Conservation (phyloP, 441 rosid species). For the Eruca vesicaria region DNA sequence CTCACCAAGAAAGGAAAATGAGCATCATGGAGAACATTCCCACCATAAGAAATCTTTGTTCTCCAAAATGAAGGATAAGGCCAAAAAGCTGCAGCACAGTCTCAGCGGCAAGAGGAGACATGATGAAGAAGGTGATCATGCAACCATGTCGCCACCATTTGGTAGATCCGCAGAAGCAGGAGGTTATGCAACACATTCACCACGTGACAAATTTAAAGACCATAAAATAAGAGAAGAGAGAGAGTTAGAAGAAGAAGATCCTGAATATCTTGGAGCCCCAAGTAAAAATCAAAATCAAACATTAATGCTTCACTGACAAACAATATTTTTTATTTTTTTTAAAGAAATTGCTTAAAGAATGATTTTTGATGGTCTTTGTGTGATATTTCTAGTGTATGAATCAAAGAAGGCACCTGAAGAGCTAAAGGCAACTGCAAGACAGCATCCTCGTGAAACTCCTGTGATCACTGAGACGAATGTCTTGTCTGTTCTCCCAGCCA, state of each 20-base stretch:
- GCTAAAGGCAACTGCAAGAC: slow-evolving; percentile 53
- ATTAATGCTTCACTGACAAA: neutral
- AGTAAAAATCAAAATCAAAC: slow-evolving; percentile 35
- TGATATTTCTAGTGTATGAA: slow-evolving; percentile 67
- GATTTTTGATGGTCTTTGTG: neutral
- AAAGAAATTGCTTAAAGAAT: neutral
- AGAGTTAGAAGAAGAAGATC: slow-evolving; percentile 39
- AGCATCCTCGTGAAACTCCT: slow-evolving; percentile 57
- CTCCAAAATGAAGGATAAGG: slow-evolving; percentile 59
- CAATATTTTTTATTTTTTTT: neutral
- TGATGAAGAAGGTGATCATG: slow-evolving; percentile 33
- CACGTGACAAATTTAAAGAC: slow-evolving; percentile 41
- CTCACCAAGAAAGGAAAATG: slow-evolving; percentile 37
- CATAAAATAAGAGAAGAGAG: slow-evolving; percentile 28
- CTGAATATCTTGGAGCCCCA: slow-evolving; percentile 69
- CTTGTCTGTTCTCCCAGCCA: slow-evolving; percentile 37
- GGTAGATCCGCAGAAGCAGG: slow-evolving; percentile 36
- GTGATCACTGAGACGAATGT: slow-evolving; percentile 55
- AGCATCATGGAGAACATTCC: slow-evolving; percentile 50
- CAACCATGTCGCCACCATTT: slow-evolving; percentile 38
- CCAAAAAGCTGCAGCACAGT: slow-evolving; percentile 45
- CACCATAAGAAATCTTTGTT: slow-evolving; percentile 63
- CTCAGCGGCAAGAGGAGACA: slow-evolving; percentile 52
- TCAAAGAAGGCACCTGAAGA: slow-evolving; percentile 79
- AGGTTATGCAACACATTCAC: slow-evolving; percentile 34